Evolutionary conservation across 176 grass and related monocot species (phyloP).

Genomic region (Tillandsia fasciculata): DNA sequence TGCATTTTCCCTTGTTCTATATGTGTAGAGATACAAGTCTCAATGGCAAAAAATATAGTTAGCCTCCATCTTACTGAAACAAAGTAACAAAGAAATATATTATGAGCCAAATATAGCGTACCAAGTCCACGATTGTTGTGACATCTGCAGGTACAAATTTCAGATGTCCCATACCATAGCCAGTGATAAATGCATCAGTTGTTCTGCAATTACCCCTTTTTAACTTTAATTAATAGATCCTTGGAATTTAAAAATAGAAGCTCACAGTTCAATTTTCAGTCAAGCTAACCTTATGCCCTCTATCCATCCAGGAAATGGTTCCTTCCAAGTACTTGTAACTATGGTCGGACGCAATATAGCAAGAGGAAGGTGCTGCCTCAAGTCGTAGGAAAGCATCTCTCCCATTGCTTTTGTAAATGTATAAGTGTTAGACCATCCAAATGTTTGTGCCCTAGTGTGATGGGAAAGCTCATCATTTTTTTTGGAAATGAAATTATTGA

Average conservation of each 20-base stretch:
- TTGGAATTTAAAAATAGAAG: background rate
- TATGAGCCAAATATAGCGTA: background rate
- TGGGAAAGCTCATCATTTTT: background rate
- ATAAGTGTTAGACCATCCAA: conserved; percentile 11
- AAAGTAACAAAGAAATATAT: background rate
- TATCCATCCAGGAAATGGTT: conserved; percentile 9
- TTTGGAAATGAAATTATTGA: background rate
- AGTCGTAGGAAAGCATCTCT: conserved; percentile 11
- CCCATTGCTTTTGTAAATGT: conserved; percentile 4
- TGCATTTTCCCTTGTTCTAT: no score
- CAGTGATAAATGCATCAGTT: background rate
- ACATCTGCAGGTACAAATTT: background rate
- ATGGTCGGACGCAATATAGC: conserved; percentile 18
- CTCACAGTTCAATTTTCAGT: background rate
- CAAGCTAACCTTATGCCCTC: background rate
- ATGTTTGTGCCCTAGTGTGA: background rate
- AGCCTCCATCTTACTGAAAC: background rate
- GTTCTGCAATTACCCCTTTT: background rate
- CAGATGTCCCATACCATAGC: background rate
- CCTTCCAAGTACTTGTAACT: conserved; percentile 17
- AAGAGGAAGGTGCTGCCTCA: conserved; percentile 10
- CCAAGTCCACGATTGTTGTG: background rate
- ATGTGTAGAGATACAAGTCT: no score
- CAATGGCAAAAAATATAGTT: background rate
- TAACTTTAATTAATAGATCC: background rate